Percentiles rank a stretch among this genome's conserved stretches.
Conservation (phyloP, 495 filamentous ascomycete species). For the Penicillium samsonianum region DNA sequence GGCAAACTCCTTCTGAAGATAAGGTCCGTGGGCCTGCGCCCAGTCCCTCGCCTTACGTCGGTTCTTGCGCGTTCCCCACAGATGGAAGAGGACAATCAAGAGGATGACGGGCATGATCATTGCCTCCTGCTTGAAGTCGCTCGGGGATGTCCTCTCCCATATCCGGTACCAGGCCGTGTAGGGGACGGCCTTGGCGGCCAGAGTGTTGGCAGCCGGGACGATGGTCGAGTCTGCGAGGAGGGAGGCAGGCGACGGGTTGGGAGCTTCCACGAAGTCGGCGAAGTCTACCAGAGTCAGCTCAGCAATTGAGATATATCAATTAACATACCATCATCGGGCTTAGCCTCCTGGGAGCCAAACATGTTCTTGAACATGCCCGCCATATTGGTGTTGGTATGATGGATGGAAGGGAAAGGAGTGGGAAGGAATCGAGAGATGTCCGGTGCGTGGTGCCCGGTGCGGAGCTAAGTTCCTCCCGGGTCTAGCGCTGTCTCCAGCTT, state of each 20-base stretch:
- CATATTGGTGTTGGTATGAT: constrained; percentile 47
- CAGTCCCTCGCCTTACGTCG: constrained; percentile 76
- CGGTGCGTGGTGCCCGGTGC: constrained; percentile 20
- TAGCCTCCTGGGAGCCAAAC: constrained; percentile 59
- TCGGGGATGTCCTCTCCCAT: constrained; percentile 79
- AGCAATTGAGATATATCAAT: constrained; percentile 16
- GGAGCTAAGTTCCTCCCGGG: constrained; percentile 32
- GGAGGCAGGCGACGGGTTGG: constrained; percentile 61
- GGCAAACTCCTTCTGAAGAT: constrained; percentile 80
- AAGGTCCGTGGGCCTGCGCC: constrained; percentile 70
- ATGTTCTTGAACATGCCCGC: constrained; percentile 68
- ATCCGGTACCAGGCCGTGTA: constrained; percentile 97
- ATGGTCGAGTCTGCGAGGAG: constrained; percentile 43
- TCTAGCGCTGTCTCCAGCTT: constrained; percentile 32
- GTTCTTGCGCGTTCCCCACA: constrained; percentile 83
- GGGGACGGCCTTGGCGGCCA: constrained; percentile 51
- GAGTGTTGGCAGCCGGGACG: constrained; percentile 48
- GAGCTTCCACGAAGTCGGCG: constrained; percentile 72
- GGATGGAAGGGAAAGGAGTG: constrained; percentile 34
- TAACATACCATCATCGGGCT: constrained; percentile 62
- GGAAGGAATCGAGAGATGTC: constrained; percentile 25
- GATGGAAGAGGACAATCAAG: constrained; percentile 72
- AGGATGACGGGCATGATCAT: constrained; percentile 74
- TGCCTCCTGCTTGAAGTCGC: constrained; percentile 86
- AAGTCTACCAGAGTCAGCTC: constrained; percentile 57